Evolutionary conservation across 2,329 filamentous ascomycete species (phyloP), one percentile per base, ranked within the genome.

Genomic region (Bipolaris sorokiniana): DNA sequence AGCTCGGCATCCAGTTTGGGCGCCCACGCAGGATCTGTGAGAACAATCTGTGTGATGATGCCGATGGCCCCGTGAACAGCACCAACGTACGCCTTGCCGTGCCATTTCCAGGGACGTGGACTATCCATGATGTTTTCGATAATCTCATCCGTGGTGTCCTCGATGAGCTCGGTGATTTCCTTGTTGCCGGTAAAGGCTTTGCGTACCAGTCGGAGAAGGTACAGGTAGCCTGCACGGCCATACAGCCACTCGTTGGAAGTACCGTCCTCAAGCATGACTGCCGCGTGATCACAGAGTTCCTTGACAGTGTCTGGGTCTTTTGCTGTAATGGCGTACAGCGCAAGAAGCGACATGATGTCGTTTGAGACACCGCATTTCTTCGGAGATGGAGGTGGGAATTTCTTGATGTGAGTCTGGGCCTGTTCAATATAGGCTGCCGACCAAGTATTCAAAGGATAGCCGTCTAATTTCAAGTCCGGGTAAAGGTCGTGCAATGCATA

Each of bases 11-110:
- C 80, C 3, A 90, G 75, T 45, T 80, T 79, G 1, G 80, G 72
- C 1, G 87, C 86, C 60, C 84, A 80, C 5, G 77, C 74, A 0
- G 85, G 83, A 53, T 83, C 81, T 2, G 86, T 86, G 37, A 85
- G 77, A 1, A 90, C 81, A 13, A 90, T 77, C 72, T 91, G 89
- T n/a, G 85, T 87, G 54, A 91, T 81, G 70, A 90, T 90, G 4
- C 89, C 87, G 23, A 90, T 84, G 11, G 84, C 82, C 7, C 89
- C 89, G 67, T 91, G 88, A 0, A 83, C 85, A 5, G 88, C 86
- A 1, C 89, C 89, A 34, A 89, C 78, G 66, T 89, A 90, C 1
- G 78, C 78, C 63, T 85, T 85, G 13, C 82, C 84, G 57, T 86
- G 83, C 85, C 86, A 90, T 60, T 81, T 82, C 89, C 88, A 91